Base-by-base conservation (phyloP, 306 rosid species). In the Ormosia semicastrata region DNA sequence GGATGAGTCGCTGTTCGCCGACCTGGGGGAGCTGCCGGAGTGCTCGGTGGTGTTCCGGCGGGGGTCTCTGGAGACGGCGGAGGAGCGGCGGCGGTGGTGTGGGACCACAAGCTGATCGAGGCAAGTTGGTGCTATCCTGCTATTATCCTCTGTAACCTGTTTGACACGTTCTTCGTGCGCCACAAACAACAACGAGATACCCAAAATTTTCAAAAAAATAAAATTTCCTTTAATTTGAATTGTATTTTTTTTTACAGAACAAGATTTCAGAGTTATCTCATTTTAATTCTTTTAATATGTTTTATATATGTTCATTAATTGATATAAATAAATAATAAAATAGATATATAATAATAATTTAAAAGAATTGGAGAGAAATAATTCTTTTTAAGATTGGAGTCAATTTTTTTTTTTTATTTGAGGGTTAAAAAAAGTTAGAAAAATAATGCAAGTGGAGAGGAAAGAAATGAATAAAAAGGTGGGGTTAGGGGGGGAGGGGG, bases 1-100 rank as follows among this genome's bases (percentile, higher is more conserved):
- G 85, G 99, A 95, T 44, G 99, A 92, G 69, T 87, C 88, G 12
- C 87, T 95, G 0, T 95, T 88, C 39, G 99, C 98, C 3, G 99
- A 95, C 65, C 93, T 95, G 3, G 99, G 91, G 0, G 99, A 95
- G 88, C 67, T 95, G 75, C 99, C 99, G 66, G 99, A 93, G 86
- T 92, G 94, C 71, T 88, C 95, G 0, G 29, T 87, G 0, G 97
- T 94, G 39, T 92, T 94, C 84, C 79, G 79, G 44, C 75, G 68
- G 7, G 89, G 86, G 0, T 3, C 79, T n/a, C 2, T 74, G 29
- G 68, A 56, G 67, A 57, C 41, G 10, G 60, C 68, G 24, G 83
- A 68, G 8, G 77, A 43, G 32, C 69, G 84, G n/a, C 86, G 70
- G 50, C 83, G 86, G 47, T 4, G 89, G 86, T 36, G 89, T 80